A percentile compares a stretch with the other conserved stretches of the same genome.
These are phyloP conservation scores for Cenchrus purpureus DNA, from an alignment of 176 grass and related monocot genomes.

Conservation along the genomic window DNA sequence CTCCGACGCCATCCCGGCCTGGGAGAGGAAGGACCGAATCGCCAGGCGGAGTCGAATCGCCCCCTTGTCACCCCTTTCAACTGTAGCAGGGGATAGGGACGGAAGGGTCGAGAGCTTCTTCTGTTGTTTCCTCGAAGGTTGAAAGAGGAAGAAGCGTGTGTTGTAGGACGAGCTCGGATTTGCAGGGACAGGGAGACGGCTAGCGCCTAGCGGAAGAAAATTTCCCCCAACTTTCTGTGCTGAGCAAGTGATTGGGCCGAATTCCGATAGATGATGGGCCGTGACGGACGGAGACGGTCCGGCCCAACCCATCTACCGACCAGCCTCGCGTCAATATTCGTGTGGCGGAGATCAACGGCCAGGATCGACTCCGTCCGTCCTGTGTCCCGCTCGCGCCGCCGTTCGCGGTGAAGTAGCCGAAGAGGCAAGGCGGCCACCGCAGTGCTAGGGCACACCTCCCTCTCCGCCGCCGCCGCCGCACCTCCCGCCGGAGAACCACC, in stretches of 20 bases:
- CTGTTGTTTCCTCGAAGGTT: no score
- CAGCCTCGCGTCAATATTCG: neutral
- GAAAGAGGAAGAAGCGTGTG: no score
- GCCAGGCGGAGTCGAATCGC: neutral
- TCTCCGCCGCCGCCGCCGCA: neutral
- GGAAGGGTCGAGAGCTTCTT: no score
- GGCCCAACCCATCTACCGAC: neutral
- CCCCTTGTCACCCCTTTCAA: neutral
- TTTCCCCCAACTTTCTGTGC: no score
- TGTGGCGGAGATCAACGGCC: neutral
- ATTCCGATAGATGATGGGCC: neutral
- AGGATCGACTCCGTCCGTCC: neutral
- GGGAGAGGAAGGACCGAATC: neutral
- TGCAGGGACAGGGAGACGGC: no score
- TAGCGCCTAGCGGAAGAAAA: no score
- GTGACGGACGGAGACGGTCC: neutral
- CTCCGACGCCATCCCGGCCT: neutral
- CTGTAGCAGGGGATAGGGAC: neutral
- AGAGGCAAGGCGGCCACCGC: neutral
- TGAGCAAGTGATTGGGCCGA: neutral
- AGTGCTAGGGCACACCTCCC: neutral
- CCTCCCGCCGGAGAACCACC: neutral
- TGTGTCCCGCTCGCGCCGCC: neutral
- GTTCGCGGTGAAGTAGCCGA: conserved; percentile 17
- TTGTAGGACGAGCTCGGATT: no score